These are phyloP conservation scores for Periconia sp. DNA, from an alignment of 2,329 filamentous ascomycete species.

Conservation along the genomic window DNA sequence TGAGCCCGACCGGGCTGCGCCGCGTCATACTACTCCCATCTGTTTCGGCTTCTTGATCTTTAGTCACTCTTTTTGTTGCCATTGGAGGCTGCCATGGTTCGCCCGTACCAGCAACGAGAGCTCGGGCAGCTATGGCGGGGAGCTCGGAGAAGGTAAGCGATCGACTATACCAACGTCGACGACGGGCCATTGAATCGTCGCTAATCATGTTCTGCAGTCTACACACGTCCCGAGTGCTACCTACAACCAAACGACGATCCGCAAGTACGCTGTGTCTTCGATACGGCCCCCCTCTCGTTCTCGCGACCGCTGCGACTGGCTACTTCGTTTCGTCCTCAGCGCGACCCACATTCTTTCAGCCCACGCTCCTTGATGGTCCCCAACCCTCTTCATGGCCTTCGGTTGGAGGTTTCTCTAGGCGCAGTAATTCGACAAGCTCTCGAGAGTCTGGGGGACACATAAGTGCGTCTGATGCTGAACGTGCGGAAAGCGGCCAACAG, in stretches of 20 bases:
- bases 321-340: slow-evolving; percentile 19
- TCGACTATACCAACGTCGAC: background rate
- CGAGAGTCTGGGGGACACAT: slow-evolving; percentile 19
- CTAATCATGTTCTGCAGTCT: slow-evolving; percentile 22
- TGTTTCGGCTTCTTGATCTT: background rate
- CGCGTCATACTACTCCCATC: background rate
- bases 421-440: slow-evolving; percentile 19
- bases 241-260: slow-evolving; percentile 7
- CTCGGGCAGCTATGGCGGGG: slow-evolving; percentile 30
- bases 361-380: slow-evolving; percentile 33
- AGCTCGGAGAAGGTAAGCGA: slow-evolving; percentile 30
- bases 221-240: slow-evolving; percentile 18
- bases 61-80: slow-evolving; percentile 9
- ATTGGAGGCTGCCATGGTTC: slow-evolving; percentile 22
- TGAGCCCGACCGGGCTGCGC: background rate
- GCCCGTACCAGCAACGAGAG: slow-evolving; percentile 24
- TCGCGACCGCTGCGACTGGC: slow-evolving; percentile 25
- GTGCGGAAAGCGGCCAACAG: slow-evolving; percentile 28
- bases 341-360: slow-evolving; percentile 18
- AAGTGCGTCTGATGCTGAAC: slow-evolving; percentile 7
- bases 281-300: slow-evolving; percentile 32
- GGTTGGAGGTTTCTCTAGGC: slow-evolving; percentile 8
- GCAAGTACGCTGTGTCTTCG: slow-evolving; percentile 20
- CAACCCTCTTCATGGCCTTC: slow-evolving; percentile 21
- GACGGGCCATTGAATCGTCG: too few species aligned